A percentile compares a stretch with the other conserved stretches of the same genome.
phyloP scores from a whole-genome alignment of 2,329 filamentous ascomycete genomes.

The Penicillium sp. region DNA sequence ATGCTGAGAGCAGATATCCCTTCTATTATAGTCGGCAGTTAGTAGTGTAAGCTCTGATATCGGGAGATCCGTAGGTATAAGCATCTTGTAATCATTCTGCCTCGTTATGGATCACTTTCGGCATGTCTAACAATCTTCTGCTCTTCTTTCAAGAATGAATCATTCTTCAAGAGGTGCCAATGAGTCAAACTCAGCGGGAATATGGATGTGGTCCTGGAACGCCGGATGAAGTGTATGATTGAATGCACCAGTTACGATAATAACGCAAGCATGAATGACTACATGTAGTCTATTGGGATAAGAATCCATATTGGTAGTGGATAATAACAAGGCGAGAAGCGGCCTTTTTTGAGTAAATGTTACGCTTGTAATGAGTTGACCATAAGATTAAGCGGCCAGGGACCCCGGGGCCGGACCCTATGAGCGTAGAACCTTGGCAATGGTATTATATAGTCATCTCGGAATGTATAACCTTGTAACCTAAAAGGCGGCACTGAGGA shows the following conservation, averaged over 20 bases:
- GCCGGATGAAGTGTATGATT: slow-evolving; percentile 10
- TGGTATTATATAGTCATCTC: no score
- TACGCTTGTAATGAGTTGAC: not conserved
- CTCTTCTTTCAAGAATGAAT: slow-evolving; percentile 19
- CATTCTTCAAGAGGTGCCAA: slow-evolving; percentile 12
- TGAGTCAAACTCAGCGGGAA: slow-evolving; percentile 19
- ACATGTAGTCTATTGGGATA: slow-evolving; percentile 7
- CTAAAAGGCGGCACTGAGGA: no score
- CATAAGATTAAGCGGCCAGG: not conserved
- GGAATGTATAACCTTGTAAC: no score
- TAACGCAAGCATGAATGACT: slow-evolving; percentile 14
- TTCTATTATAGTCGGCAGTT: no score
- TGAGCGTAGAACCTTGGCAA: no score
- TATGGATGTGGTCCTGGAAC: slow-evolving; percentile 18
- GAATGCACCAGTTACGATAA: slow-evolving; percentile 13
- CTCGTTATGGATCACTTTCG: not conserved
- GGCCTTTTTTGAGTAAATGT: not conserved
- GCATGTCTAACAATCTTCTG: slow-evolving; percentile 14
- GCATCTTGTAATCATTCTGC: not conserved
- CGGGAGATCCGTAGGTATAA: no score
- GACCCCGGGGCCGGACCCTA: no score
- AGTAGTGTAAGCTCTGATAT: no score
- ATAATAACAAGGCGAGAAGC: not conserved
- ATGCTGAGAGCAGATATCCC: no score
- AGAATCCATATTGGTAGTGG: not conserved